Percentiles rank a stretch among this genome's conserved stretches.
Conservation (phyloP, 345 rosid genomes). For the Kernera saxatilis region DNA sequence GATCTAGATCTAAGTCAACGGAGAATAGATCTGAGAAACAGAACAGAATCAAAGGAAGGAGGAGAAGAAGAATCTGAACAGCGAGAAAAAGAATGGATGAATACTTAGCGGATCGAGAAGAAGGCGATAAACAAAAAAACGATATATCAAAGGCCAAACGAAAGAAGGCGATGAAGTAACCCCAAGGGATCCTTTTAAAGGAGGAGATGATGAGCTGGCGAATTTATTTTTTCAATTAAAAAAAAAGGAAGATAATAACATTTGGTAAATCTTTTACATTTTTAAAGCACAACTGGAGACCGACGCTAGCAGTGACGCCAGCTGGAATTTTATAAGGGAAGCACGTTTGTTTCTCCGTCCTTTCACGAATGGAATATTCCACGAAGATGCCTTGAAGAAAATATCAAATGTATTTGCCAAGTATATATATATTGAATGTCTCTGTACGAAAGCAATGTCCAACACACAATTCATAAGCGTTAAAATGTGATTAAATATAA, state of each 20-base stretch:
- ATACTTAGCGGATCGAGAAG: constrained; percentile 30
- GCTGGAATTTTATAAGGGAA: constrained; percentile 1
- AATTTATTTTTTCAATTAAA: not conserved
- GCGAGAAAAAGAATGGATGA: not conserved
- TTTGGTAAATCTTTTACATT: not conserved
- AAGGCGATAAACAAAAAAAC: not conserved
- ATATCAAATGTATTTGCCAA: not conserved
- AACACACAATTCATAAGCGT: constrained; percentile 5
- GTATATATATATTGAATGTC: not conserved
- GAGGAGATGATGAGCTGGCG: constrained; percentile 19
- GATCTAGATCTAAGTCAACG: constrained; percentile 25
- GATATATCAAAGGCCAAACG: not conserved
- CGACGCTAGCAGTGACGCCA: constrained; percentile 20
- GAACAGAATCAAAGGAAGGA: not conserved
- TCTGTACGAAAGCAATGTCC: constrained; percentile 10
- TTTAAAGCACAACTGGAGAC: not conserved
- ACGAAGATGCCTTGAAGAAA: constrained; percentile 8
- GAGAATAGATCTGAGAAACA: constrained; percentile 2
- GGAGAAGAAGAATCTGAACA: not conserved
- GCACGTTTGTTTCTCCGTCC: constrained; percentile 23
- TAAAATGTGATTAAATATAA: not conserved
- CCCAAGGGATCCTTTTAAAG: constrained; percentile 17
- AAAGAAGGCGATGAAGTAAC: constrained; percentile 23
- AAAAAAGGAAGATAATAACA: not conserved
- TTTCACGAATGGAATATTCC: constrained; percentile 20